Conservation (phyloP, 257 asterid genomes). For the Fraxinus quadrangulata region DNA sequence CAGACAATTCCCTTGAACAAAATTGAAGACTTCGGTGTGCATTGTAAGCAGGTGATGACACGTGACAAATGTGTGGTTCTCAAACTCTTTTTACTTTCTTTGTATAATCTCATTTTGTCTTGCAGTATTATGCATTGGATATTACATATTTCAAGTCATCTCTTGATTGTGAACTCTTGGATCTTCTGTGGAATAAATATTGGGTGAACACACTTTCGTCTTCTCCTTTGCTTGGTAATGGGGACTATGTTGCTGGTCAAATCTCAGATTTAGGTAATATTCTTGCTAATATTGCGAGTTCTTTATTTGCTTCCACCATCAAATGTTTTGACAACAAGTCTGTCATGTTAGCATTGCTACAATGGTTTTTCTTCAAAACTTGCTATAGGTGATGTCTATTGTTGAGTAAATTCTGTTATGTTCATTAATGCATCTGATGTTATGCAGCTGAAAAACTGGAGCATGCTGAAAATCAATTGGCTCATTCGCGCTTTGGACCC, state of each 20-base stretch:
- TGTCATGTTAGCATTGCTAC: constrained; percentile 11
- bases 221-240: constrained; percentile 96
- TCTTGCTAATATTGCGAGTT: constrained; percentile 7
- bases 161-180: constrained; percentile 89
- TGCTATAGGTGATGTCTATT: background rate
- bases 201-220: constrained; percentile 99
- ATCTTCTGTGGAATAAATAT: constrained; percentile 93
- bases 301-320: constrained; percentile 8
- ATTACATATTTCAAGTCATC: constrained; percentile 96
- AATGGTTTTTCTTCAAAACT: constrained; percentile 8
- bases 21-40: constrained; percentile 97
- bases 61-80: background rate
- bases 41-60: constrained; percentile 84
- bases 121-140: constrained; percentile 92
- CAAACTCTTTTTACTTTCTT: constrained; percentile 16
- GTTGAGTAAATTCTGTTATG: constrained; percentile 18
- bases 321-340: constrained; percentile 13
- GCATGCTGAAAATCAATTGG: constrained; percentile 93
- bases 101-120: constrained; percentile 12
- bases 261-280: constrained; percentile 86
- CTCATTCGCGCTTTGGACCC: constrained; percentile 85
- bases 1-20: constrained; percentile 96
- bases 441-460: constrained; percentile 93
- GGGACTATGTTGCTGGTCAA: constrained; percentile 98
- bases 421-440: constrained; percentile 21